Percentiles rank a stretch among this genome's conserved stretches.
Conservation (phyloP, 257 asterid species). For the Nicotiana benthamiana region DNA sequence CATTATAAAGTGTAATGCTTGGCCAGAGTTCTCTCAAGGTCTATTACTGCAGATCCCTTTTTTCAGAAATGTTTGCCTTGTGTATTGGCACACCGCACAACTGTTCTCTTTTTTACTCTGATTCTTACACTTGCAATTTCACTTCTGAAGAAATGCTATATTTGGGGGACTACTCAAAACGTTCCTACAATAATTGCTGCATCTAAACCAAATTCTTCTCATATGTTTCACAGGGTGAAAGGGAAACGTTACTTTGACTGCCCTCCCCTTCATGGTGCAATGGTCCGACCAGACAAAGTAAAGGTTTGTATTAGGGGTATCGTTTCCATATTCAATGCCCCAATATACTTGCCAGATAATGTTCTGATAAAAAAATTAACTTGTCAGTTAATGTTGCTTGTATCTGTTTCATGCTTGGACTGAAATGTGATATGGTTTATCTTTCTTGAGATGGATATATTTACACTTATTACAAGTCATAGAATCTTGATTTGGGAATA, state of each 20-base stretch:
- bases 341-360: not conserved
- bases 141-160: not conserved
- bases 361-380: not conserved
- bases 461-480: not conserved
- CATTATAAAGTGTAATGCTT: not conserved
- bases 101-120: not conserved
- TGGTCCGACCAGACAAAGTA: constrained; percentile 91
- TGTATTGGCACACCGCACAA: not conserved
- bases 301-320: constrained; percentile 38
- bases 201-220: not conserved
- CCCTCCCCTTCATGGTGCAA: constrained; percentile 81
- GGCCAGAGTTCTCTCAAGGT: not conserved
- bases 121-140: not conserved
- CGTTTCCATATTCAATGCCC: not conserved
- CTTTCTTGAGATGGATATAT: not conserved
- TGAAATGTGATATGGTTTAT: not conserved
- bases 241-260: constrained; percentile 84
- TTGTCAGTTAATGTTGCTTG: not conserved
- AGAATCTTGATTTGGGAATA: not conserved
- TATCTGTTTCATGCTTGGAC: not conserved
- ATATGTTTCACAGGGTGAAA: constrained; percentile 53
- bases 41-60: not conserved
- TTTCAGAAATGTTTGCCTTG: not conserved
- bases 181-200: not conserved
- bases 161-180: not conserved